Evolutionary conservation across 805 yeast species (phyloP).

Genomic region (Metschnikowia anglica): DNA sequence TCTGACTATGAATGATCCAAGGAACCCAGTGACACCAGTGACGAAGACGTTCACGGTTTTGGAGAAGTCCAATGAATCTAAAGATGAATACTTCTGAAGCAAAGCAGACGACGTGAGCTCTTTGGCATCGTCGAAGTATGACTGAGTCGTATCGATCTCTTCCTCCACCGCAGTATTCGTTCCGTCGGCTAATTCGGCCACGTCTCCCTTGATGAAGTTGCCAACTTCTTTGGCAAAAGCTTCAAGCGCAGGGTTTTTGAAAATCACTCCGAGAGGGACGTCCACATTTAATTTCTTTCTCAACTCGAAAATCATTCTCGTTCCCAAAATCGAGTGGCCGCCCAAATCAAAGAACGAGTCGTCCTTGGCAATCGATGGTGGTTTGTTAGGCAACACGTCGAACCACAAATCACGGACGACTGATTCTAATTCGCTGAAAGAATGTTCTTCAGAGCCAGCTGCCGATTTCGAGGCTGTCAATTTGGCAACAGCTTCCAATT

Average conservation of each 20-base stretch:
- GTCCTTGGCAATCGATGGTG: slow-evolving; percentile 68
- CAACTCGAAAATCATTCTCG: slow-evolving; percentile 92
- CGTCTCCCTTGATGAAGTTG: slow-evolving; percentile 50
- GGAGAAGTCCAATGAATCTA: slow-evolving; percentile 33
- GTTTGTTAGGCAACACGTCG: slow-evolving; percentile 77
- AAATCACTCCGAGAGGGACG: slow-evolving; percentile 85
- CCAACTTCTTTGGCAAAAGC: slow-evolving; percentile 75
- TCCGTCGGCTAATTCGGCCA: slow-evolving; percentile 42
- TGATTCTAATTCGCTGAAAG: slow-evolving; percentile 62
- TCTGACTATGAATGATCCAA: slow-evolving; percentile 84
- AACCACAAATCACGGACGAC: slow-evolving; percentile 82
- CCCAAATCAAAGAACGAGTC: slow-evolving; percentile 97
- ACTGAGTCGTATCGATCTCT: slow-evolving; percentile 19
- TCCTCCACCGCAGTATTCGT: slow-evolving; percentile 25
- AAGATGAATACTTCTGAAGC: slow-evolving; percentile 47
- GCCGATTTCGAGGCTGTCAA: slow-evolving; percentile 40
- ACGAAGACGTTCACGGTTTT: slow-evolving; percentile 63
- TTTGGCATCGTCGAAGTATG: slow-evolving; percentile 74
- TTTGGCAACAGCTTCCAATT: slow-evolving; percentile 71
- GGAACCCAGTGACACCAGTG: slow-evolving; percentile 95
- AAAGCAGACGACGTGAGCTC: slow-evolving; percentile 43
- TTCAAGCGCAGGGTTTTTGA: slow-evolving; percentile 82
- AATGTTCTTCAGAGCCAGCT: slow-evolving; percentile 43
- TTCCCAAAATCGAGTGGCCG: slow-evolving; percentile 96
- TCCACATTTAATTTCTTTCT: slow-evolving; percentile 76